phyloP scores from a whole-genome alignment of 441 rosid species.

The Manihot esculenta region DNA sequence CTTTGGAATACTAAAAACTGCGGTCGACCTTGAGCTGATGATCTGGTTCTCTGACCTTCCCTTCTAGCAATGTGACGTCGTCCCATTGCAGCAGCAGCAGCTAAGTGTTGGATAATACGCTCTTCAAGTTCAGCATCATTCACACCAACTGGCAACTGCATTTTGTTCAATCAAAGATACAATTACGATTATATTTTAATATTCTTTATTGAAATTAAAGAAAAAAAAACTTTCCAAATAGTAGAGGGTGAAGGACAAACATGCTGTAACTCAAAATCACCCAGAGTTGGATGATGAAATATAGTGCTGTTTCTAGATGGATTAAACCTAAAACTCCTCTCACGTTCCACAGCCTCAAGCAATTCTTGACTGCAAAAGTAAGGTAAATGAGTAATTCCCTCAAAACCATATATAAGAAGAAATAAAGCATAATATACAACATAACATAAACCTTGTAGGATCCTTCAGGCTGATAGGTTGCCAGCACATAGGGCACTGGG shows the following conservation, averaged over 20 bases:
- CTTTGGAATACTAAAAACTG: constrained; percentile 74
- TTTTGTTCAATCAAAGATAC: constrained; percentile 17
- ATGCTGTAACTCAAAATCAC: constrained; percentile 90
- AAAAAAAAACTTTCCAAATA: constrained; percentile 19
- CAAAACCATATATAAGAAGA: background rate
- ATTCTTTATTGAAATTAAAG: constrained; percentile 4
- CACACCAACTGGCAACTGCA: constrained; percentile 76
- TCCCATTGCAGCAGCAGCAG: constrained; percentile 96
- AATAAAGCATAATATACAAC: background rate
- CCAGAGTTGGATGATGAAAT: constrained; percentile 91
- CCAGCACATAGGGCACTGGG: constrained; percentile 99
- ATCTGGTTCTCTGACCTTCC: constrained; percentile 77
- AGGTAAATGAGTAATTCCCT: constrained; percentile 12
- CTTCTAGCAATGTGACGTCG: constrained; percentile 74
- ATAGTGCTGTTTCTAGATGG: constrained; percentile 79
- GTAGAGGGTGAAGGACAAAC: constrained; percentile 42
- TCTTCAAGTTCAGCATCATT: constrained; percentile 92
- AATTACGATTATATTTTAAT: background rate
- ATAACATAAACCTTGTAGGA: constrained; percentile 56
- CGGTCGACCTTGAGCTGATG: constrained; percentile 66
- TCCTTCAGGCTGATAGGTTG: constrained; percentile 88
- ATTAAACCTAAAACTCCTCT: constrained; percentile 70
- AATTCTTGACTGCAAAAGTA: constrained; percentile 71
- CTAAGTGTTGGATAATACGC: constrained; percentile 89
- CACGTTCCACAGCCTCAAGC: constrained; percentile 80